A percentile compares a stretch with the other conserved stretches of the same genome.
These are phyloP conservation scores for Backusella tuberculispora DNA, from an alignment of 192 early-diverging fungal species.

Conservation along the genomic window DNA sequence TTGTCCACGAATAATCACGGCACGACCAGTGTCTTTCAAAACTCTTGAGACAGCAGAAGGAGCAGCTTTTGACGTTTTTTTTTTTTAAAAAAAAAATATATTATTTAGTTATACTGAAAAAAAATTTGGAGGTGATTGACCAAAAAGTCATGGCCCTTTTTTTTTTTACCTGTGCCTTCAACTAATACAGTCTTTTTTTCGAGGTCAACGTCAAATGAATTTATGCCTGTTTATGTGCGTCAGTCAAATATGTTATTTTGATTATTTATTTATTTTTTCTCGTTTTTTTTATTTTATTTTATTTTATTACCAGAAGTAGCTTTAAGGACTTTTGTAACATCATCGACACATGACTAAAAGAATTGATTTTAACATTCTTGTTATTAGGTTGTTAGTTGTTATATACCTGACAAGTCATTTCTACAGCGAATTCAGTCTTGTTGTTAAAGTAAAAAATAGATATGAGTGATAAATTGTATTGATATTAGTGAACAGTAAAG, in stretches of 20 bases:
- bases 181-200: slow-evolving; percentile 75
- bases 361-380: neutral
- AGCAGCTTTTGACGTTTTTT: slow-evolving; percentile 49
- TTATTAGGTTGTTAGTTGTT: neutral
- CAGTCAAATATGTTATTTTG: neutral
- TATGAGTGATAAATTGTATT: neutral
- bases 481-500: neutral
- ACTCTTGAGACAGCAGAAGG: slow-evolving; percentile 66
- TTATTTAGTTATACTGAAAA: too few relatives aligned
- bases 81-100: neutral
- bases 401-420: slow-evolving; percentile 74
- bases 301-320: slow-evolving; percentile 41
- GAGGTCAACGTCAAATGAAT: slow-evolving; percentile 67
- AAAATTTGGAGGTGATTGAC: neutral
- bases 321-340: slow-evolving; percentile 63
- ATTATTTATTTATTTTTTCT: neutral
- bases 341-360: slow-evolving; percentile 64
- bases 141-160: too few relatives aligned
- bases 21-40: slow-evolving; percentile 74
- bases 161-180: slow-evolving; percentile 61
- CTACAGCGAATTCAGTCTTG: slow-evolving; percentile 82
- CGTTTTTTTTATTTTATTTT: neutral
- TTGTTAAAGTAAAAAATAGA: slow-evolving; percentile 23
- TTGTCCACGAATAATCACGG: slow-evolving; percentile 79
- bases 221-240: slow-evolving; percentile 51